Evolutionary conservation across 805 yeast species (phyloP).

Genomic region (Lachancea fermentati): DNA sequence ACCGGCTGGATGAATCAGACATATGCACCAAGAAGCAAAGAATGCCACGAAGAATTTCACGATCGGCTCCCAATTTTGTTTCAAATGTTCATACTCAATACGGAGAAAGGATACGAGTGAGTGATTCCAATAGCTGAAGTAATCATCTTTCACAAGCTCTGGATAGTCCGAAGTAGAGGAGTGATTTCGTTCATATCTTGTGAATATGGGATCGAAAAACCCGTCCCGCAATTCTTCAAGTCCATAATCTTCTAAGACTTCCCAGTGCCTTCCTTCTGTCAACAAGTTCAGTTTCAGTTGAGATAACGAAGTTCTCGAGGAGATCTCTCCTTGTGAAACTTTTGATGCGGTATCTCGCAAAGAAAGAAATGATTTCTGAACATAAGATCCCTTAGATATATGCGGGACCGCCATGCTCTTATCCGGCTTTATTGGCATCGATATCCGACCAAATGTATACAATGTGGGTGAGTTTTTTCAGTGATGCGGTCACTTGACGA

Average conservation of each 20-base stretch:
- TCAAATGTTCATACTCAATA: not conserved
- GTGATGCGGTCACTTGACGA: not conserved
- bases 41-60: conserved; percentile 37
- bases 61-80: conserved; percentile 16
- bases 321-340: conserved; percentile 9
- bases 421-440: not conserved
- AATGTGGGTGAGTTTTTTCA: too few species aligned
- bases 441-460: too few species aligned
- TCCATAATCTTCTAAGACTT: conserved; percentile 33
- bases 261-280: conserved; percentile 24
- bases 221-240: conserved; percentile 45
- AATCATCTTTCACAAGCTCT: not conserved
- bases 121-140: not conserved
- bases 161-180: conserved; percentile 1
- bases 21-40: conserved; percentile 35
- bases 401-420: conserved; percentile 6
- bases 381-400: conserved; percentile 26
- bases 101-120: not conserved
- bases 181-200: conserved; percentile 23
- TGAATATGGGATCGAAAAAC: conserved; percentile 42
- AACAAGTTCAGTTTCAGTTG: conserved; percentile 31
- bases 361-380: conserved; percentile 19
- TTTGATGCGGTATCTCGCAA: conserved; percentile 12
- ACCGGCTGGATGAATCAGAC: conserved; percentile 35
- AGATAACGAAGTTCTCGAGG: conserved; percentile 33